A percentile compares a stretch with the other conserved stretches of the same genome.
Conservation (phyloP, 208 protist genomes). For the Porcisia deanei region DNA sequence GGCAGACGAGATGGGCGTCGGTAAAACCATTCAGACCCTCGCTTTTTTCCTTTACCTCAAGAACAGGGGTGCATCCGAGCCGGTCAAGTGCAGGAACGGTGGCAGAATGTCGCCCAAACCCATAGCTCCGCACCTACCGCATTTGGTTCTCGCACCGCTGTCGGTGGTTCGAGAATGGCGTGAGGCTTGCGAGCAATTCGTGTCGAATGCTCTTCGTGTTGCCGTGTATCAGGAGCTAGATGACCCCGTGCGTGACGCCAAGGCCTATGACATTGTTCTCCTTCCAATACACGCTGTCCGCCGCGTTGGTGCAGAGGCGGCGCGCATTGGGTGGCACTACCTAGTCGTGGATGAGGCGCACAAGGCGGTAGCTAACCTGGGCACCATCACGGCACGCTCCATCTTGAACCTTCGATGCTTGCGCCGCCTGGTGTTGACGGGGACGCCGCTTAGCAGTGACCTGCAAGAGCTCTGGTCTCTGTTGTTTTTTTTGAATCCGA, state of each 20-base stretch:
- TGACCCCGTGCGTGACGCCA: conserved; percentile 30
- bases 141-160: conserved; percentile 92
- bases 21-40: conserved; percentile 95
- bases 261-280: conserved; percentile 46
- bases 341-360: conserved; percentile 85
- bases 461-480: conserved; percentile 98
- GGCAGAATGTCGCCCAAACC: neutral
- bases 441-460: conserved; percentile 98
- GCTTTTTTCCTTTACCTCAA: conserved; percentile 68
- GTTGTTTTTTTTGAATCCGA: conserved; percentile 97
- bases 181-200: conserved; percentile 91
- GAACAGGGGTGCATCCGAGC: conserved; percentile 13
- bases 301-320: conserved; percentile 10
- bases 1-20: conserved; percentile 97
- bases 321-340: conserved; percentile 54
- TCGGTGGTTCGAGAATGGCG: conserved; percentile 93
- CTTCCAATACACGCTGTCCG: conserved; percentile 51
- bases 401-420: conserved; percentile 38
- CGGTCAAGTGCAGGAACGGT: neutral
- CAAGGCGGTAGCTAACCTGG: conserved; percentile 67
- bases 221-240: conserved; percentile 33
- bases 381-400: conserved; percentile 37
- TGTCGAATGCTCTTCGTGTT: conserved; percentile 49
- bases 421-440: conserved; percentile 92
- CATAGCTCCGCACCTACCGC: conserved; percentile 45